Percentiles rank a stretch among this genome's conserved stretches.
phyloP scores from a whole-genome alignment of 2,329 filamentous ascomycete species.

The Fusarium buharicum region DNA sequence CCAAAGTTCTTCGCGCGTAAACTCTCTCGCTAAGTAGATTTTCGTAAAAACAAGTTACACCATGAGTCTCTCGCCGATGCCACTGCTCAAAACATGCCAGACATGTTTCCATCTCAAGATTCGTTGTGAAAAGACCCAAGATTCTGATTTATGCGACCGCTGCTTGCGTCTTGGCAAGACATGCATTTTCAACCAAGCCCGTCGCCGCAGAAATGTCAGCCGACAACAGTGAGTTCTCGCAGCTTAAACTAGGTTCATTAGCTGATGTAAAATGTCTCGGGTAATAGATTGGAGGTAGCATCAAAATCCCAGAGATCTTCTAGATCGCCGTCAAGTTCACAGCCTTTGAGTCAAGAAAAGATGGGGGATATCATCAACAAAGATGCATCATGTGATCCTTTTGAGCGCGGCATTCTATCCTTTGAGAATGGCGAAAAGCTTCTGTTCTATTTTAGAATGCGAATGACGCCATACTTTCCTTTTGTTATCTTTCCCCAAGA shows the following conservation, averaged over 20 bases:
- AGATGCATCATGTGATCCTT: slow-evolving; percentile 36
- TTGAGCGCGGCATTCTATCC: slow-evolving; percentile 33
- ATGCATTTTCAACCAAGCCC: slow-evolving; percentile 47
- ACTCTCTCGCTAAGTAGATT: background rate
- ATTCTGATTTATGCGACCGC: slow-evolving; percentile 47
- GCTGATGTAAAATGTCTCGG: background rate
- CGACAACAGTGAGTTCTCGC: slow-evolving; percentile 18
- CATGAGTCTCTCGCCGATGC: slow-evolving; percentile 18
- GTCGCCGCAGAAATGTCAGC: slow-evolving; percentile 37
- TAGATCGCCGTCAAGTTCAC: slow-evolving; percentile 18
- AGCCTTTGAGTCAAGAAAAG: background rate
- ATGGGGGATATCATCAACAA: background rate
- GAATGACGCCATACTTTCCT: slow-evolving; percentile 44
- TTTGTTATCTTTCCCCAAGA: slow-evolving; percentile 44
- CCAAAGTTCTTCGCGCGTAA: background rate
- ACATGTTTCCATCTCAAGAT: slow-evolving; percentile 49
- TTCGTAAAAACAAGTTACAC: background rate
- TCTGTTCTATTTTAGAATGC: slow-evolving; percentile 29
- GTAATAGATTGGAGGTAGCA: background rate
- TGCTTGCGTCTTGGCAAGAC: slow-evolving; percentile 48
- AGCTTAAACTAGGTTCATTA: fast-evolving
- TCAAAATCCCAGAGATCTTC: slow-evolving; percentile 1
- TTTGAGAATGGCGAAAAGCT: slow-evolving; percentile 27
- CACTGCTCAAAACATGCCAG: slow-evolving; percentile 46
- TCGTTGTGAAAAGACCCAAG: slow-evolving; percentile 47